phyloP scores from a whole-genome alignment of 805 yeast species.

The Saturnispora diversa region DNA sequence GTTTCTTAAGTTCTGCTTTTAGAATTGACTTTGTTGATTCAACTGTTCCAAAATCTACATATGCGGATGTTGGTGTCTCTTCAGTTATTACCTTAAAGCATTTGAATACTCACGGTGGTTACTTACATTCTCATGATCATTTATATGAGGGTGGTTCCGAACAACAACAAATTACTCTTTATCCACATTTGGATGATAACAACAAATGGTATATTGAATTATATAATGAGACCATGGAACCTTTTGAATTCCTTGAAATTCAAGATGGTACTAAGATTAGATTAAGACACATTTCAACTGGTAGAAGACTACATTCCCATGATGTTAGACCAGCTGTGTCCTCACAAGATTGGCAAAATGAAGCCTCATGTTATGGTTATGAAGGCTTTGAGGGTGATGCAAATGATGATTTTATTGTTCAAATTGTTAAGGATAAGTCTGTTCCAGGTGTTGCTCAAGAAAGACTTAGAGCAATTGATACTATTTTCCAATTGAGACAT shows the following conservation, averaged over 20 bases:
- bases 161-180: constrained; percentile 76
- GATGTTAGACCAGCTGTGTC: constrained; percentile 75
- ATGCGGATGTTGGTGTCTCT: constrained; percentile 65
- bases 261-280: constrained; percentile 64
- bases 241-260: constrained; percentile 52
- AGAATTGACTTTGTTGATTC: constrained; percentile 55
- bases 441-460: constrained; percentile 44
- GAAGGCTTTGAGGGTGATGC: constrained; percentile 76
- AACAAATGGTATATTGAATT: constrained; percentile 68
- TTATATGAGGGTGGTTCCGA: constrained; percentile 70
- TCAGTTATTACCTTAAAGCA: constrained; percentile 63
- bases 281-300: constrained; percentile 49
- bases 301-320: constrained; percentile 71
- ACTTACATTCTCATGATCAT: constrained; percentile 72
- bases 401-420: constrained; percentile 74
- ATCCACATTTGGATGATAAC: constrained; percentile 70
- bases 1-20: constrained; percentile 67
- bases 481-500: constrained; percentile 67
- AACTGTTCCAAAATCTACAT: constrained; percentile 48
- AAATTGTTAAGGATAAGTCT: constrained; percentile 51
- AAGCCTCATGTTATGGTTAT: constrained; percentile 68
- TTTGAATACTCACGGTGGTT: constrained; percentile 65
- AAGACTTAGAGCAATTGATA: constrained; percentile 54
- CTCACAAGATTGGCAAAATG: constrained; percentile 78
- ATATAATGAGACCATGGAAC: constrained; percentile 50